These are phyloP conservation scores for Eutypella sp. DNA, from an alignment of 2,329 filamentous ascomycete genomes.

Conservation along the genomic window DNA sequence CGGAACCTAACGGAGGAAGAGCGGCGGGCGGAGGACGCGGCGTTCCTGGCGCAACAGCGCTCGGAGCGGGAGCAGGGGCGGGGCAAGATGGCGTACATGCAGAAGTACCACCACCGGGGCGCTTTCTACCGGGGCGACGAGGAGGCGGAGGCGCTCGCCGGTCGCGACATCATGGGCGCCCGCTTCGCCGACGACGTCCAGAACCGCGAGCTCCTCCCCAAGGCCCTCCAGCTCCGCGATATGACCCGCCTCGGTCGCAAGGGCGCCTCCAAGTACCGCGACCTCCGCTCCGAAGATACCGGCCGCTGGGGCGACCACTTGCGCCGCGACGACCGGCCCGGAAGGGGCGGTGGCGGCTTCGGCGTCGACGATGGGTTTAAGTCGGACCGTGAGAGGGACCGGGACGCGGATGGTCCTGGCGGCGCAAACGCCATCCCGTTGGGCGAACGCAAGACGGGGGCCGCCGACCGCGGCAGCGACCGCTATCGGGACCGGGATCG, in stretches of 20 bases:
- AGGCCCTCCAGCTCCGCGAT: slow-evolving; percentile 89
- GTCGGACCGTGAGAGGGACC: slow-evolving; percentile 52
- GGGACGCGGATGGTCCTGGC: slow-evolving; percentile 34
- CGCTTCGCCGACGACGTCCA: slow-evolving; percentile 77
- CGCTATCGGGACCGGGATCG: slow-evolving; percentile 19
- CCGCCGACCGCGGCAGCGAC: slow-evolving; percentile 22
- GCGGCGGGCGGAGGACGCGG: slow-evolving; percentile 77
- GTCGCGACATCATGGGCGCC: slow-evolving; percentile 81
- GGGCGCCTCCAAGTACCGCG: slow-evolving; percentile 83
- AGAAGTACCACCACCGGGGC: slow-evolving; percentile 94
- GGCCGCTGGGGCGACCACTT: slow-evolving; percentile 68
- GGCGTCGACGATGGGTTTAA: slow-evolving; percentile 62
- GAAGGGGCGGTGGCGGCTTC: slow-evolving; percentile 31
- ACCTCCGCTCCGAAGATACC: slow-evolving; percentile 86
- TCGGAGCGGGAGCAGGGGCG: slow-evolving; percentile 71
- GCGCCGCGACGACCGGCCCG: slow-evolving; percentile 18
- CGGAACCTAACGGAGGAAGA: slow-evolving; percentile 84
- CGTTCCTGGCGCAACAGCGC: slow-evolving; percentile 71
- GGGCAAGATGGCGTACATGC: slow-evolving; percentile 84
- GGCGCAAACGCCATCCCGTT: slow-evolving; percentile 69
- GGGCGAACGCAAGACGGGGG: slow-evolving; percentile 52
- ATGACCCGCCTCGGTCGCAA: slow-evolving; percentile 92
- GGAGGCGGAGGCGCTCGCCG: slow-evolving; percentile 67
- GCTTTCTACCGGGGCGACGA: slow-evolving; percentile 89
- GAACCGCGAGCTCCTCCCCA: slow-evolving; percentile 77